Conservation (phyloP, 2,329 filamentous ascomycete genomes). For the Cordyceps javanica region DNA sequence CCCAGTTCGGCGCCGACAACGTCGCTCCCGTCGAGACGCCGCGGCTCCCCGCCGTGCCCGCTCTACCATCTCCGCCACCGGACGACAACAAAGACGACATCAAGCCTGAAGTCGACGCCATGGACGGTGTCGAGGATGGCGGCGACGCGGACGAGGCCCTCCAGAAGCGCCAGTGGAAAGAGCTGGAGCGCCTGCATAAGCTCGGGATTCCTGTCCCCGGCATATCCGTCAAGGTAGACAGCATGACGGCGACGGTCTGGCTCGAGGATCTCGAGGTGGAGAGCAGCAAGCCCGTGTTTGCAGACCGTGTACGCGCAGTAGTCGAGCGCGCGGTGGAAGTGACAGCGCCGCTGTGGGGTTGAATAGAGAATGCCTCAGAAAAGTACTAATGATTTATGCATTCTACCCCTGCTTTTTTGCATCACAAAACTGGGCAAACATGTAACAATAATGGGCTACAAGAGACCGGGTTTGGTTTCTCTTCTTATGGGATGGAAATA, state of each 20-base stretch:
- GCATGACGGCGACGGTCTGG: conserved; percentile 83
- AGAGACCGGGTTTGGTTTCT: not conserved
- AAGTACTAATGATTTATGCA: too few species aligned
- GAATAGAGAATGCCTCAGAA: conserved; percentile 16
- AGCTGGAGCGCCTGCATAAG: conserved; percentile 72
- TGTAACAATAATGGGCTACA: not conserved
- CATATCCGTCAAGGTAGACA: conserved; percentile 80
- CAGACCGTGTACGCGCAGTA: conserved; percentile 79
- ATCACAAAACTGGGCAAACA: not conserved
- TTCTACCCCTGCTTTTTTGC: too few species aligned
- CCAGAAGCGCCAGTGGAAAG: conserved; percentile 54
- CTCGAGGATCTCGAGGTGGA: conserved; percentile 88
- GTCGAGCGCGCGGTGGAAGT: conserved; percentile 87
- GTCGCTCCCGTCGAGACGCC: conserved; percentile 69
- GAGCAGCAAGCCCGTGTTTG: conserved; percentile 69
- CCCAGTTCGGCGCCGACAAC: conserved; percentile 83
- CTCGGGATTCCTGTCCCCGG: conserved; percentile 89
- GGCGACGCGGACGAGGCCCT: conserved; percentile 33
- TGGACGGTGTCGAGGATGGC: conserved; percentile 16
- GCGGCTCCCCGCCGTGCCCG: conserved; percentile 41
- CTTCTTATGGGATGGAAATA: not conserved
- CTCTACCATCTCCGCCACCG: conserved; percentile 18
- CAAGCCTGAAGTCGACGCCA: conserved; percentile 16
- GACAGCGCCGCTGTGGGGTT: conserved; percentile 66
- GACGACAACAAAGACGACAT: conserved; percentile 23